Conservation (phyloP, 2,329 filamentous ascomycete genomes). For the Talaromyces sp. region DNA sequence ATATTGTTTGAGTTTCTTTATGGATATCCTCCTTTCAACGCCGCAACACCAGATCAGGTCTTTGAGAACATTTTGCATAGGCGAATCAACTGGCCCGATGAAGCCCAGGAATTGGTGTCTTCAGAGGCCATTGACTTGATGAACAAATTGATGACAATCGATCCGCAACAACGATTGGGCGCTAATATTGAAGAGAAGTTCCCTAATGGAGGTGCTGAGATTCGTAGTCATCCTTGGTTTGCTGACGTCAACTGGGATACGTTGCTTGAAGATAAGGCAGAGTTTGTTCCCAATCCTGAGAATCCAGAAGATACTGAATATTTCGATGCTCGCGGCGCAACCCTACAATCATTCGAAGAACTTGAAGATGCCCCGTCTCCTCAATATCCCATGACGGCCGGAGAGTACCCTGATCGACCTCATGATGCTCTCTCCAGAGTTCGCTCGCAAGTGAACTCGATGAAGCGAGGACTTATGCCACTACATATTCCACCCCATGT, state of each 20-base stretch:
- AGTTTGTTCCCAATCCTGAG: conserved; percentile 87
- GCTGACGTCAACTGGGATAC: conserved; percentile 81
- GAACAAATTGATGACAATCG: conserved; percentile 80
- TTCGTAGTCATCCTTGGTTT: conserved; percentile 87
- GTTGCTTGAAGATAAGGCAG: conserved; percentile 87
- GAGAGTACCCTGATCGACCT: conserved; percentile 80
- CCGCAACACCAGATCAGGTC: conserved; percentile 80
- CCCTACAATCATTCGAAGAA: conserved; percentile 89
- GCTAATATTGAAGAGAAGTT: conserved; percentile 80
- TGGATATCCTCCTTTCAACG: conserved; percentile 90
- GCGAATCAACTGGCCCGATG: conserved; percentile 87
- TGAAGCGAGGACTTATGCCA: conserved; percentile 90
- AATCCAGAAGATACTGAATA: conserved; percentile 98
- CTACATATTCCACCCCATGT: conserved; percentile 95
- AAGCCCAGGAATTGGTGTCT: conserved; percentile 72
- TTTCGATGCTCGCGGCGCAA: conserved; percentile 87
- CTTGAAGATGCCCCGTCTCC: conserved; percentile 84
- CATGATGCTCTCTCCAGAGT: conserved; percentile 92
- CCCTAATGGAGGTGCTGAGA: conserved; percentile 80
- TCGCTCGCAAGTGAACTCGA: conserved; percentile 75
- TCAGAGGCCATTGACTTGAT: conserved; percentile 89
- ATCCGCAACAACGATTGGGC: conserved; percentile 76
- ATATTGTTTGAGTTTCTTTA: conserved; percentile 96
- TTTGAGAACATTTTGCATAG: conserved; percentile 94
- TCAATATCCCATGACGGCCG: conserved; percentile 61